Percentiles rank a stretch among this genome's conserved stretches.
Evolutionary conservation across 2,329 filamentous ascomycete genomes (phyloP).

Genomic region (Fusarium denticulatum): DNA sequence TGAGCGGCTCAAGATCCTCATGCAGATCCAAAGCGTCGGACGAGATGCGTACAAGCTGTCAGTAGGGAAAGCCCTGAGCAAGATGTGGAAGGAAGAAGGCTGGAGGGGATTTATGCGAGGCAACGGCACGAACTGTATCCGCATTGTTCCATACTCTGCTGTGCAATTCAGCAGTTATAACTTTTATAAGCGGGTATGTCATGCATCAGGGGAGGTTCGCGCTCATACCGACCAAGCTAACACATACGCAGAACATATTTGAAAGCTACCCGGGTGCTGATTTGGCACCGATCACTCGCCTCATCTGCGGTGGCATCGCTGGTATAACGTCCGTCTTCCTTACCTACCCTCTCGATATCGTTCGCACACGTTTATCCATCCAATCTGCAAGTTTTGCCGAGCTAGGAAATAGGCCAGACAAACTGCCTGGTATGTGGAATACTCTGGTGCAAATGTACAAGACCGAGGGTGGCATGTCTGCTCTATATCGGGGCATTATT

Average conservation of each 20-base stretch:
- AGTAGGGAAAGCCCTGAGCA: slow-evolving; percentile 85
- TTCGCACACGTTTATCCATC: slow-evolving; percentile 94
- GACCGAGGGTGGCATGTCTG: slow-evolving; percentile 84
- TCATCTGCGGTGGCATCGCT: slow-evolving; percentile 90
- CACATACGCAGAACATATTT: slow-evolving; percentile 69
- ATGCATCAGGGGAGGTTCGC: too few relatives aligned
- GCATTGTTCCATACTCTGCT: slow-evolving; percentile 97
- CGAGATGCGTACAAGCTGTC: slow-evolving; percentile 94
- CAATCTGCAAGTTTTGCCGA: slow-evolving; percentile 95
- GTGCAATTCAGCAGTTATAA: slow-evolving; percentile 99
- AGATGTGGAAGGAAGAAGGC: slow-evolving; percentile 98
- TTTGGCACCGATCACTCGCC: slow-evolving; percentile 76
- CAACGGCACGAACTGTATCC: slow-evolving; percentile 97
- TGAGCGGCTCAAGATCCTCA: slow-evolving; percentile 96
- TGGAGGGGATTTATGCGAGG: slow-evolving; percentile 98
- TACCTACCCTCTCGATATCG: slow-evolving; percentile 97
- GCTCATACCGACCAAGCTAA: background rate
- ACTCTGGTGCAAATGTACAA: slow-evolving; percentile 88
- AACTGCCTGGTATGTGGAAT: slow-evolving; percentile 91
- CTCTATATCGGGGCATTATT: slow-evolving; percentile 93
- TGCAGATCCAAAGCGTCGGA: slow-evolving; percentile 92
- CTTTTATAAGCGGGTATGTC: slow-evolving; percentile 87
- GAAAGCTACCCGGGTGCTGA: slow-evolving; percentile 79
- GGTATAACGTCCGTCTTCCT: slow-evolving; percentile 95
- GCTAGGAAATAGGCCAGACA: slow-evolving; percentile 70